These are phyloP conservation scores for Hypoxylon sp. DNA, from an alignment of 2,329 filamentous ascomycete genomes.

Conservation along the genomic window DNA sequence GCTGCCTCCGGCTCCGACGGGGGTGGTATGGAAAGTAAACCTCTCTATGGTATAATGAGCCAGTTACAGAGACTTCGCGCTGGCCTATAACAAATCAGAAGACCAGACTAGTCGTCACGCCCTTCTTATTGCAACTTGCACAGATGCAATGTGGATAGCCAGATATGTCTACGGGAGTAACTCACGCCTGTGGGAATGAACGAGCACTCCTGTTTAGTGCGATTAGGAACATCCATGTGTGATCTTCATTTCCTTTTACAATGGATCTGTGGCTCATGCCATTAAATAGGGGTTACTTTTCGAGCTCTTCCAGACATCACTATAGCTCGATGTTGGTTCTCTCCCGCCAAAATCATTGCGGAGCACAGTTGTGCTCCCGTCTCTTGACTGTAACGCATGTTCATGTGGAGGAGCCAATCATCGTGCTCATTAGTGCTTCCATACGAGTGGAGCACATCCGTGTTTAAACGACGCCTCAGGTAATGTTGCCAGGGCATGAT, in stretches of 20 bases:
- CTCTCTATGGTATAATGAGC: conserved; percentile 70
- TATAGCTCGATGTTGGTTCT: neutral
- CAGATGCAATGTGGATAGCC: neutral
- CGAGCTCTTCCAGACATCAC: neutral
- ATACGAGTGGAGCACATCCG: conserved; percentile 14
- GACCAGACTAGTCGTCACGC: neutral
- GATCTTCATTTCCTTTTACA: no score
- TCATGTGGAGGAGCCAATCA: conserved; percentile 9
- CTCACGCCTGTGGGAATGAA: neutral
- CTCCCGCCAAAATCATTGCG: neutral
- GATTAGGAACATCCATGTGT: neutral
- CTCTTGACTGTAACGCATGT: conserved; percentile 1
- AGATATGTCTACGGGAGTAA: neutral
- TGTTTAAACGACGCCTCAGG: neutral
- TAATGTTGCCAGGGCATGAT: neutral
- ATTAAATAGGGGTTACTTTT: neutral
- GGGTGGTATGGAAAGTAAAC: conserved; percentile 56
- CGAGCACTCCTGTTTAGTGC: neutral
- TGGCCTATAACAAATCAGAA: conserved; percentile 57
- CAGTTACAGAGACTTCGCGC: conserved; percentile 71
- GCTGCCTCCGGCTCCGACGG: conserved; percentile 49
- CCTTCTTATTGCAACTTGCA: neutral
- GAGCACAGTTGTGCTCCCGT: conserved; percentile 32
- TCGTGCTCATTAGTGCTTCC: neutral
- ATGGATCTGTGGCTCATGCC: neutral